Evolutionary conservation across 345 rosid genomes (phyloP), one percentile per base, ranked within the genome.

Genomic region (Acer yangbiense): DNA sequence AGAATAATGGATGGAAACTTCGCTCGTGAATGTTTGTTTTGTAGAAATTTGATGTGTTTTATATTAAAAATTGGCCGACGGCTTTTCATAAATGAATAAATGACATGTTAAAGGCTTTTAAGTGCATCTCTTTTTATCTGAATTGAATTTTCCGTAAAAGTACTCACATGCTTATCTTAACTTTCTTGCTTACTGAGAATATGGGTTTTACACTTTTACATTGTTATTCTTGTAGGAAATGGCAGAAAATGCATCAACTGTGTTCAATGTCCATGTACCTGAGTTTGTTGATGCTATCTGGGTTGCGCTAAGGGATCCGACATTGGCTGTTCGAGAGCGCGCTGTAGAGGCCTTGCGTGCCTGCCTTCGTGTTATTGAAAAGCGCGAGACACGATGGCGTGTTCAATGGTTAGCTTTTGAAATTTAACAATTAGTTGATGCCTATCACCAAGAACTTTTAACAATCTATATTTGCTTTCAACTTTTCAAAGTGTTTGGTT

Each of bases 331-430:
- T 72, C 89, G 99, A 72, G 97, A 93, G 82, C 87, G 91, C 63
- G 98, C 98, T 41, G 98, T 97, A 69, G 99, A 97, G 89, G 98
- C 99, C 77, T 85, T 94, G 87, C 98, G 99, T 75, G 99, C 99
- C 72, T 97, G 98, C 82, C 99, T 97, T 82, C 89, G 90, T 83
- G 99, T 97, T 85, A 93, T 97, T 76, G 99, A 97, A 88, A 97
- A 97, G 85, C 95, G 98, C 35, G 99, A 97, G 88, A 97, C 99
- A 64, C 98, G 99, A 4, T 97, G 98, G 99, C 92, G 98, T 60
- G 99, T 97, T 79, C 99, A 94, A 54, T 94, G 99, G 99, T 97
- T 66, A 76, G 98, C 89, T 21, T 65, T 61, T 7, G 12, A 61
- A 70, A 44, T 62, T 76, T 41, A 76, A 44, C 65, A 13, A 39